phyloP scores from a whole-genome alignment of 257 asterid species.

The Handroanthus guayacan region DNA sequence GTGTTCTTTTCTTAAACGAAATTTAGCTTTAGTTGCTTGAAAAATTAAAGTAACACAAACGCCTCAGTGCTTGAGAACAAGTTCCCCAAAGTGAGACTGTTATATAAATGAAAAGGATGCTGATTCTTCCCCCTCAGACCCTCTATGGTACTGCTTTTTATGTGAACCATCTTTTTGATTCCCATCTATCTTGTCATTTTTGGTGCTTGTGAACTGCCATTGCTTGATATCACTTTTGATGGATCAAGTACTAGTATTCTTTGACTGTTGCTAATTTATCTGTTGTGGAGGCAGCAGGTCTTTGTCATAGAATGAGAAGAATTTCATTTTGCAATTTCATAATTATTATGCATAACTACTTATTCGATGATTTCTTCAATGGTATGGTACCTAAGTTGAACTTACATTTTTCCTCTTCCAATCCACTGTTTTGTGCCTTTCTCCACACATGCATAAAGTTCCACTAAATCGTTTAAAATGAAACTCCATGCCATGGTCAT shows the following conservation, averaged over 20 bases:
- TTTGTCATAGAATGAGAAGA: neutral
- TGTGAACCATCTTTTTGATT: neutral
- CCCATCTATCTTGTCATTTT: neutral
- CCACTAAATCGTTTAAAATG: neutral
- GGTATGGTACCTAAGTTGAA: neutral
- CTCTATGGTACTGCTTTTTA: neutral
- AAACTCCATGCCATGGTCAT: neutral
- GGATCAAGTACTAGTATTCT: neutral
- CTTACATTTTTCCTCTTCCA: neutral
- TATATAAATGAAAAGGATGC: neutral
- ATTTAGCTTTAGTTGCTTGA: neutral
- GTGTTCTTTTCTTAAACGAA: neutral
- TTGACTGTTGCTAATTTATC: neutral
- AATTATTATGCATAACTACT: constrained; percentile 1
- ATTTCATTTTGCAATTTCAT: neutral
- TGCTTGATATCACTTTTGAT: neutral
- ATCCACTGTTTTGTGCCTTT: neutral
- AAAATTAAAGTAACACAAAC: neutral
- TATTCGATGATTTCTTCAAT: neutral
- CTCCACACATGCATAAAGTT: neutral
- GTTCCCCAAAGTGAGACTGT: neutral
- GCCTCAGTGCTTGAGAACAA: constrained; percentile 19
- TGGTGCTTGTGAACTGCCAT: neutral
- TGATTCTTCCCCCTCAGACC: neutral
- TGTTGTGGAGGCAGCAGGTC: neutral